These are phyloP conservation scores for Pythium apleroticum DNA, from an alignment of 352 stramenopile genomes.

Conservation along the genomic window DNA sequence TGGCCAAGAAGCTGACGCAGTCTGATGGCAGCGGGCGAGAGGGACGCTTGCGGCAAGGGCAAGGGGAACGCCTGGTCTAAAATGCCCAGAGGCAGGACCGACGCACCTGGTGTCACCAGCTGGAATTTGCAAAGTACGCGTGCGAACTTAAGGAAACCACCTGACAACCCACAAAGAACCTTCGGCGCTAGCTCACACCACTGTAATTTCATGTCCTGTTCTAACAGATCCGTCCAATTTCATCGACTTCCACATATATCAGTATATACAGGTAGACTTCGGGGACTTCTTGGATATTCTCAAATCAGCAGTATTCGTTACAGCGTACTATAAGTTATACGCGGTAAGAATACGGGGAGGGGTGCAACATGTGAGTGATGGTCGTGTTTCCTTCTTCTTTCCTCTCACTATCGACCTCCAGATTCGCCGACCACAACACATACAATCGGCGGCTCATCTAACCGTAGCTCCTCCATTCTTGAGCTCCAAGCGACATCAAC, in stretches of 20 bases:
- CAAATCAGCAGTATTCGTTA: neutral
- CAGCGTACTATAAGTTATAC: neutral
- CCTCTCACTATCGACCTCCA: conserved; percentile 2
- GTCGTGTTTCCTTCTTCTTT: conserved; percentile 14
- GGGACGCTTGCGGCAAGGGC: conserved; percentile 5
- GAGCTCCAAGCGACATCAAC: neutral
- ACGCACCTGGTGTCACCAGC: conserved; percentile 28
- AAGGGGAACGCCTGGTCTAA: conserved; percentile 1
- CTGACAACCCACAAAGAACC: conserved; percentile 13
- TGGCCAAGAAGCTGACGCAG: neutral
- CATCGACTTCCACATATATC: neutral
- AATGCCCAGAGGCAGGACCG: conserved; percentile 28
- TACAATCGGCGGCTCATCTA: neutral
- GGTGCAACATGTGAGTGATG: conserved; percentile 14
- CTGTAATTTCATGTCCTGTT: neutral
- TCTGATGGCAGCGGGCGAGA: conserved; percentile 4
- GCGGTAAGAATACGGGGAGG: neutral
- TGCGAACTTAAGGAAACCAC: conserved; percentile 4
- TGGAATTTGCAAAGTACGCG: conserved; percentile 16
- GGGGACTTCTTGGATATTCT: too few species aligned
- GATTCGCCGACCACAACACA: neutral
- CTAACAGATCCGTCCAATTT: neutral
- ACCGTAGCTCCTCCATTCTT: neutral
- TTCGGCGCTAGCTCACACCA: neutral
- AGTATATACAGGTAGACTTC: too few species aligned